These are phyloP conservation scores for Tetracentron sinense DNA, from an alignment of 164 flowering plant genomes.

Conservation along the genomic window DNA sequence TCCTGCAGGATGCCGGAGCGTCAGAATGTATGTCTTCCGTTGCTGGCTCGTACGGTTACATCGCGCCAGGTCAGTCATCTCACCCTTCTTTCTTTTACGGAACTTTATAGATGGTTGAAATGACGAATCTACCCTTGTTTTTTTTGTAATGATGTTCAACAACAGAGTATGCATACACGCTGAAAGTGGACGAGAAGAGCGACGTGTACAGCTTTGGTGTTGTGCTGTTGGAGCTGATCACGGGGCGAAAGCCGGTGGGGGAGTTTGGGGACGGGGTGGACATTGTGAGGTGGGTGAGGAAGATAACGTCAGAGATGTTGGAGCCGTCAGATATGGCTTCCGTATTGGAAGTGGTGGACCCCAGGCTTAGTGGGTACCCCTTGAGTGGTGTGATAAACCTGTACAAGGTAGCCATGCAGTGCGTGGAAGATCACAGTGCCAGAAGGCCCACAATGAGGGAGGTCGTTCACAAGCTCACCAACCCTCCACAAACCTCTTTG, in stretches of 20 bases:
- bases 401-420: slow-evolving; percentile 84
- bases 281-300: slow-evolving; percentile 79
- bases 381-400: slow-evolving; percentile 48
- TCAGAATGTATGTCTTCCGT: slow-evolving; percentile 93
- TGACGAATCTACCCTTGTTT: background rate
- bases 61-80: slow-evolving; percentile 72
- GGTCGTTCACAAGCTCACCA: slow-evolving; percentile 79
- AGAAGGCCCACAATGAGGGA: slow-evolving; percentile 88
- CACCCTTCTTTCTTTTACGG: too few relatives aligned
- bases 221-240: slow-evolving; percentile 75
- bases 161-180: slow-evolving; percentile 89
- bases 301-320: slow-evolving; percentile 52
- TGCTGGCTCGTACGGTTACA: slow-evolving; percentile 97
- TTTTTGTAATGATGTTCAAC: background rate
- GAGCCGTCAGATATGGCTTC: slow-evolving; percentile 50
- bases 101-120: too few relatives aligned
- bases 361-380: slow-evolving; percentile 58
- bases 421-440: slow-evolving; percentile 72
- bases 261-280: slow-evolving; percentile 95
- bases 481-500: too few relatives aligned
- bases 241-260: slow-evolving; percentile 87
- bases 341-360: slow-evolving; percentile 63
- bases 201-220: slow-evolving; percentile 98
- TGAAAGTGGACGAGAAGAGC: slow-evolving; percentile 86
- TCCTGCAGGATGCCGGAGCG: slow-evolving; percentile 63